phyloP scores from a whole-genome alignment of 306 rosid genomes.

The Morella rubra region DNA sequence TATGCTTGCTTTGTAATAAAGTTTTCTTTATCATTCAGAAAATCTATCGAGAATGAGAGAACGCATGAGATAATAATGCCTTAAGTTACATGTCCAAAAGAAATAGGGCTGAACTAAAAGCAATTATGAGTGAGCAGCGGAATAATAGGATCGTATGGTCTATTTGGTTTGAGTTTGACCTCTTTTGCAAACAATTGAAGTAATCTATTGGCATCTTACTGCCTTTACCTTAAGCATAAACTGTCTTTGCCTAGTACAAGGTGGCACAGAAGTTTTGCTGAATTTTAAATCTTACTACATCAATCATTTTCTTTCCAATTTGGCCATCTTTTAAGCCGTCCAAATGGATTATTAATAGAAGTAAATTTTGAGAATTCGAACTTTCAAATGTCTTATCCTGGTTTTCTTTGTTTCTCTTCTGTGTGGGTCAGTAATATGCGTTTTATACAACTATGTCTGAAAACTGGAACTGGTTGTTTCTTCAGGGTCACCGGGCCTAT shows the following conservation, averaged over 20 bases:
- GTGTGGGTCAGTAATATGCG: background rate
- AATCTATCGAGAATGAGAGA: background rate
- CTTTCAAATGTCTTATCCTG: background rate
- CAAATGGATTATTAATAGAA: background rate
- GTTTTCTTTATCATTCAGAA: background rate
- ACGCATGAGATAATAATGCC: background rate
- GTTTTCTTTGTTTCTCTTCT: too few relatives aligned
- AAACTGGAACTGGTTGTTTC: conserved; percentile 15
- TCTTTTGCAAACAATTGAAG: too few relatives aligned
- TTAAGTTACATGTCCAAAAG: too few relatives aligned
- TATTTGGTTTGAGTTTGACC: background rate
- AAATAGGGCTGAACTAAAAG: too few relatives aligned
- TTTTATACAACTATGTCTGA: conserved; percentile 4
- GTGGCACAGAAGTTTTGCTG: background rate
- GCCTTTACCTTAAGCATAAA: background rate
- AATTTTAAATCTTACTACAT: background rate
- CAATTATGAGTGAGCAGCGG: too few relatives aligned
- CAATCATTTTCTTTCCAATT: background rate
- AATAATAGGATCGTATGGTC: too few relatives aligned
- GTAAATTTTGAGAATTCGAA: background rate
- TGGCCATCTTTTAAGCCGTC: background rate
- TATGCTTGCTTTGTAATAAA: background rate
- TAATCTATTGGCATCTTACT: background rate
- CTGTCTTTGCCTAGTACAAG: background rate
- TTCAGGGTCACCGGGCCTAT: conserved; percentile 88